Conservation (phyloP, 2,329 filamentous ascomycete species). For the Beauveria asiatica region DNA sequence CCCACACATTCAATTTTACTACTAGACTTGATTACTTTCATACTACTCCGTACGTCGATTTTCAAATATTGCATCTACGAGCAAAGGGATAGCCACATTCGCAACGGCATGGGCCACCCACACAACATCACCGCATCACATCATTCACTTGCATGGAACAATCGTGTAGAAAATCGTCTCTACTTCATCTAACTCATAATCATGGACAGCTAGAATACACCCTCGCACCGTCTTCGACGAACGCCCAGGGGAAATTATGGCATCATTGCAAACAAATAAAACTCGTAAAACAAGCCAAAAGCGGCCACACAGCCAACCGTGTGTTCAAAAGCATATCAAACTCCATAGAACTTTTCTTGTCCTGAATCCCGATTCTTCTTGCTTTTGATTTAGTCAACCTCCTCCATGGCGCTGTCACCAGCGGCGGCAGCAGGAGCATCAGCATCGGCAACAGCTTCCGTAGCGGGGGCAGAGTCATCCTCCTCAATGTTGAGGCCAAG, state of each 20-base stretch:
- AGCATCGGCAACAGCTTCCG: slow-evolving; percentile 45
- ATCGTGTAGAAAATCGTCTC: slow-evolving; percentile 17
- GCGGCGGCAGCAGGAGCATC: slow-evolving; percentile 52
- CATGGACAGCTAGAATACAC: slow-evolving; percentile 35
- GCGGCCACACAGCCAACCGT: slow-evolving; percentile 19
- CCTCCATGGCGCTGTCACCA: slow-evolving; percentile 96
- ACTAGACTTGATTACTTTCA: too few species aligned
- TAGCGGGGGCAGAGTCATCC: slow-evolving; percentile 61
- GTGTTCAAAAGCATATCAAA: slow-evolving; percentile 25
- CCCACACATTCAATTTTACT: background rate
- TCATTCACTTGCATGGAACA: too few species aligned
- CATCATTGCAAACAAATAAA: slow-evolving; percentile 24
- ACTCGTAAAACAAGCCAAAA: slow-evolving; percentile 24
- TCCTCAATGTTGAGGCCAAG: slow-evolving; percentile 97
- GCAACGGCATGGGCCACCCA: too few species aligned
- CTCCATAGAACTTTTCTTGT: slow-evolving; percentile 33
- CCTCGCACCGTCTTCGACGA: slow-evolving; percentile 18
- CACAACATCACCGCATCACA: too few species aligned
- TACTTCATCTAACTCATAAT: slow-evolving; percentile 34
- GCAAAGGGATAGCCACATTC: too few species aligned
- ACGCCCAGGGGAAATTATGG: slow-evolving; percentile 27
- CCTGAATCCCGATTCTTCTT: slow-evolving; percentile 27
- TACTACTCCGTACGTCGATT: background rate
- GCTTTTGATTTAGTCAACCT: slow-evolving; percentile 73
- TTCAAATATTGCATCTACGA: background rate